Conservation (phyloP, 768 basidiomycete genomes). For the Tephrocybe rancida region DNA sequence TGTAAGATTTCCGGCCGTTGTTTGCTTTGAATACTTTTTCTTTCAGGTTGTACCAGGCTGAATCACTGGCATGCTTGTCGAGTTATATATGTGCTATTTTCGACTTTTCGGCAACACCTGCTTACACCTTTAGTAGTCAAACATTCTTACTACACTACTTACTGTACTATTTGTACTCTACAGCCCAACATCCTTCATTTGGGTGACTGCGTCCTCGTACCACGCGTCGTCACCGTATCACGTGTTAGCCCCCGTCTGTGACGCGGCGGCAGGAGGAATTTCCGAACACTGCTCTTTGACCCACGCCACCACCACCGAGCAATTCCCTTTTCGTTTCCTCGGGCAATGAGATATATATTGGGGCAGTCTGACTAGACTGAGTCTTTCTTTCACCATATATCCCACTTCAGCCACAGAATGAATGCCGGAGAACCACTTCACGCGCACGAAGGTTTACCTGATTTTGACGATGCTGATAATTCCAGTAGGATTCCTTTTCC, state of each 20-base stretch:
- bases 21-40: no score
- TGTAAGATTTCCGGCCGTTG: no score
- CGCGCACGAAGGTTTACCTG: background rate
- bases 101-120: no score
- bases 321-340: constrained; percentile 4
- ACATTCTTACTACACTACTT: no score
- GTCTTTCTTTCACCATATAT: background rate
- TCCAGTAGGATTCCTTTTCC: constrained; percentile 11
- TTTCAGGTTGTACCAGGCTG: no score
- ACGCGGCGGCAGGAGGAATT: constrained; percentile 2
- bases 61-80: no score
- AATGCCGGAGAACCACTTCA: background rate
- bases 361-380: background rate
- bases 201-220: no score
- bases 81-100: no score
- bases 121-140: no score
- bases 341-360: constrained; percentile 8
- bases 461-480: background rate
- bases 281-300: background rate
- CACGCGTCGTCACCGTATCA: constrained; percentile 5
- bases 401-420: background rate
- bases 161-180: no score
- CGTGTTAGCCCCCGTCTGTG: background rate
- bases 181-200: no score
- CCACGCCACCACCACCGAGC: constrained; percentile 5